Conservation (phyloP, 1,284 basidiomycete species). For the Exobasidium cylindrosporum region DNA sequence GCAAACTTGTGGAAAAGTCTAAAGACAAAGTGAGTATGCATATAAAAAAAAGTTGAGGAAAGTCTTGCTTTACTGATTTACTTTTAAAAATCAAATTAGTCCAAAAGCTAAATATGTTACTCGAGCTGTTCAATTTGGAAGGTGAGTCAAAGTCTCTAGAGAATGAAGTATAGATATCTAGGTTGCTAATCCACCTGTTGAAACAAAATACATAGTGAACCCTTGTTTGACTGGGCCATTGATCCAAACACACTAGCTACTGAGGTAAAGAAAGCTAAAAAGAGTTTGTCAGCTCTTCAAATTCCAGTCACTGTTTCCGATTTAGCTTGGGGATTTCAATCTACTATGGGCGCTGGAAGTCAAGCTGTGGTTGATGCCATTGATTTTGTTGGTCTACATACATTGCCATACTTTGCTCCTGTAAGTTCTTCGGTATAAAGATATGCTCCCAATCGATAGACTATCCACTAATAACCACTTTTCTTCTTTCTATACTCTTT, state of each 20-base stretch:
- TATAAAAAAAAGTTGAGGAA: slow-evolving; percentile 57
- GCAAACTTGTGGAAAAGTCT: slow-evolving; percentile 38
- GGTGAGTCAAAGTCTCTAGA: too few relatives aligned
- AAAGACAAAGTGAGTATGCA: too few relatives aligned
- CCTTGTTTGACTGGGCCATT: slow-evolving; percentile 67
- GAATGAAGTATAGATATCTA: too few relatives aligned
- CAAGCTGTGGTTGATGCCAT: slow-evolving; percentile 64
- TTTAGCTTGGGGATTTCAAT: slow-evolving; percentile 61
- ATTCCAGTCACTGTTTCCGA: slow-evolving; percentile 69
- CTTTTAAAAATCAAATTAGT: too few relatives aligned
- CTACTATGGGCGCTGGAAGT: slow-evolving; percentile 57
- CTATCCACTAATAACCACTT: too few relatives aligned
- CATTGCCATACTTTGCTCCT: slow-evolving; percentile 70
- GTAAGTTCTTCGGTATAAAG: not conserved
- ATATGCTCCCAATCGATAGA: too few relatives aligned
- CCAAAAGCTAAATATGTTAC: slow-evolving; percentile 69
- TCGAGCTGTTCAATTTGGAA: slow-evolving; percentile 66
- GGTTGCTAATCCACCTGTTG: too few relatives aligned
- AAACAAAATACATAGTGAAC: slow-evolving; percentile 70
- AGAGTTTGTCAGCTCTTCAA: slow-evolving; percentile 26
- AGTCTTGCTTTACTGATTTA: slow-evolving; percentile 58
- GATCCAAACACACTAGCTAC: slow-evolving; percentile 61
- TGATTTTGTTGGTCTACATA: slow-evolving; percentile 67
- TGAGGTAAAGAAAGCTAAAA: slow-evolving; percentile 58
- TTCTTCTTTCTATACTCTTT: slow-evolving; percentile 6